phyloP scores from a whole-genome alignment of 176 grass and related monocot genomes.

The bread wheat (Triticum aestivum) region IWGSC_CS_RefSeq_v2.1 NC_057808.1:353984105-353984604 shows the following conservation, averaged over 20 bases:
- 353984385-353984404: slow-evolving; percentile 59
- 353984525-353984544: slow-evolving; percentile 89
- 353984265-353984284: background rate
- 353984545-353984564: slow-evolving; percentile 92
- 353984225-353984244: slow-evolving; percentile 2
- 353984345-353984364: slow-evolving; percentile 90
- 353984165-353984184: slow-evolving; percentile 70
- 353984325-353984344: slow-evolving; percentile 81
- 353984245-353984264: slow-evolving; percentile 16
- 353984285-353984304: background rate
- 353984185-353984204: slow-evolving; percentile 85
- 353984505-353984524: slow-evolving; percentile 79
- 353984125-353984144: slow-evolving; percentile 76
- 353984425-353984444: background rate
- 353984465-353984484: background rate
- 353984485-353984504: slow-evolving; percentile 58
- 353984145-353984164: slow-evolving; percentile 89
- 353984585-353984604: background rate
- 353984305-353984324: slow-evolving; percentile 32
- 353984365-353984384: slow-evolving; percentile 97
- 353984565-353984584: slow-evolving; percentile 46
- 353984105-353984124: slow-evolving; percentile 54
- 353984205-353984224: slow-evolving; percentile 34
- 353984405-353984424: slow-evolving; percentile 43
- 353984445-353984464: background rate